Evolutionary conservation across 2,329 filamentous ascomycete genomes (phyloP), one percentile per base, ranked within the genome.

Genomic region (Alternaria arbusti): DNA sequence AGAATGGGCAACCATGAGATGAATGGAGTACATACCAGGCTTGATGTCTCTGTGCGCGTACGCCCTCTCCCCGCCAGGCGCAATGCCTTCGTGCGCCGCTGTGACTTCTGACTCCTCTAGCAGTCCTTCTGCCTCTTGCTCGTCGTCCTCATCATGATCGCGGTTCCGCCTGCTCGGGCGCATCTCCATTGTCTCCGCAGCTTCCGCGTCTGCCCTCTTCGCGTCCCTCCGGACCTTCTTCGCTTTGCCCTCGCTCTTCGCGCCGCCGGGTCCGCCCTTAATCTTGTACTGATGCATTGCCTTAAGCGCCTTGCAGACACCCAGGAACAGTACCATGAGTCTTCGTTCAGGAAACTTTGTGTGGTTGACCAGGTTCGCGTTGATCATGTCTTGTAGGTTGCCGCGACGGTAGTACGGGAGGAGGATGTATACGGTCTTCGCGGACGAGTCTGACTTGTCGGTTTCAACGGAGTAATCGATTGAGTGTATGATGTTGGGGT

Each of bases 11-110:
- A 4, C 17, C 1, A 11, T 15, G 23, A 28, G n/a, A 13, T 17
- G 20, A 22, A 7, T n/a, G 30, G 59, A 6, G 13, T 43, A 73
- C 86, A 74, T 84, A 94, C 93, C 95, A 73, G 96, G 96, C 81
- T 99, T 99, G 79, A 99, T 97, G 81, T 99, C 96, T 70, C 96
- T 87, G 81, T 99, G 96, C 66, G 96, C 92, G 80, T 97, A 99
- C 20, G 94, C 92, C 71, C 92, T 86, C 64, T 88, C 84, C 61
- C 89, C 88, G 13, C 91, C 91, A 10, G 90, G 88, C 46, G 87
- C 87, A 50, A 90, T 86, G 4, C 91, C 90, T 68, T 90, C 88
- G 70, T 91, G 88, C 64, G 87, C 87, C 46, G 87, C 83, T 15
- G 87, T 87, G 32, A 90, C 89, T 78, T 96, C 92, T 1, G 88